These are phyloP conservation scores for Trichoderma harzianum DNA, from an alignment of 2,329 filamentous ascomycete species.

Conservation along the genomic window DNA sequence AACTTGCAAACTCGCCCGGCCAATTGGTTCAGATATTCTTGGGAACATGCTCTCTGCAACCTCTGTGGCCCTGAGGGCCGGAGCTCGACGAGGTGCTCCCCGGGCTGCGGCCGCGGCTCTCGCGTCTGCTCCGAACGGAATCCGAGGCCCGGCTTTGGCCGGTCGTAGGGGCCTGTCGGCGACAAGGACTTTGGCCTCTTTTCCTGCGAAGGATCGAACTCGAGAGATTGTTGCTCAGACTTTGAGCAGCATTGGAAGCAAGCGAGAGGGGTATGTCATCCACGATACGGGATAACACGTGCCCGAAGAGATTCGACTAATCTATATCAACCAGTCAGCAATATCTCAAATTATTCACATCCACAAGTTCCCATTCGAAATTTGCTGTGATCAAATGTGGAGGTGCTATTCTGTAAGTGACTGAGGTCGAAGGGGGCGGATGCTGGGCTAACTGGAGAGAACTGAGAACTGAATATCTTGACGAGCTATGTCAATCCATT, in stretches of 20 bases:
- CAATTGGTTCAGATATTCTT: slow-evolving; percentile 25
- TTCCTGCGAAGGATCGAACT: slow-evolving; percentile 28
- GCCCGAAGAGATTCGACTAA: background rate
- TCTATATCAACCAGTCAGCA: slow-evolving; percentile 62
- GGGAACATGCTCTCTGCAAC: slow-evolving; percentile 43
- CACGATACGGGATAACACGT: background rate
- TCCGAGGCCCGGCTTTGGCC: slow-evolving; percentile 28
- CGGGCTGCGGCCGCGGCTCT: slow-evolving; percentile 23
- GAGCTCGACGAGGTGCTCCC: slow-evolving; percentile 40
- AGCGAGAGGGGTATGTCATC: slow-evolving; percentile 62
- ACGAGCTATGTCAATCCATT: slow-evolving; percentile 67
- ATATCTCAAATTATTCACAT: slow-evolving; percentile 96
- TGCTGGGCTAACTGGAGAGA: background rate
- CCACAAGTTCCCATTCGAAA: no score
- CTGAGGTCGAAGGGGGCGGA: background rate
- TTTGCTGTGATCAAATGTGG: slow-evolving; percentile 99
- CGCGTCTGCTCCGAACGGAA: slow-evolving; percentile 25
- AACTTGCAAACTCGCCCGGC: background rate
- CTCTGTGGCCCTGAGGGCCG: slow-evolving; percentile 42
- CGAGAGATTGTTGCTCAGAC: slow-evolving; percentile 48
- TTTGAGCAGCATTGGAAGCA: slow-evolving; percentile 92
- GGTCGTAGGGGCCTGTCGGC: slow-evolving; percentile 22
- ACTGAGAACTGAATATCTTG: slow-evolving; percentile 64
- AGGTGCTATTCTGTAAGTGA: slow-evolving; percentile 72
- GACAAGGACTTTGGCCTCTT: slow-evolving; percentile 4